Base-by-base conservation (phyloP, 2,329 filamentous ascomycete genomes). In the Nothopassalora personata region DNA sequence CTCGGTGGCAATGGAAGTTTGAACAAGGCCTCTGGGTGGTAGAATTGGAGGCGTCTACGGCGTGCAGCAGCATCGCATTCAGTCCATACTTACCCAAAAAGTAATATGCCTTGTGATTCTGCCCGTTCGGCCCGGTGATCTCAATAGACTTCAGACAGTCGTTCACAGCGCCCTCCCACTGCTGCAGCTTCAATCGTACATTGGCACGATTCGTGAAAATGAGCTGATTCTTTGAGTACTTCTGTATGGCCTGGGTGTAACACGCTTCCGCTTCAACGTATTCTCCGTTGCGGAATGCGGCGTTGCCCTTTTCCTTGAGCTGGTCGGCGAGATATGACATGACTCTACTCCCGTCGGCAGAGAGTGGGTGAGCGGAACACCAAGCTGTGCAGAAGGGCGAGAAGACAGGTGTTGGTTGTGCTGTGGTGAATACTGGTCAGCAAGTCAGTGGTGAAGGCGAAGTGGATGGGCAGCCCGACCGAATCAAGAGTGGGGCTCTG, bases 181-280 rank as follows among this genome's bases (percentile, higher is more conserved):
- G 80, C 60, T 81, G 77, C 23, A 96, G 82, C 75, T 88, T 89
- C 59, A 94, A 80, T 45, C 91, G 85, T 3, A 88, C 86, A 76
- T 96, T 88, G 54, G 91, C 90, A 56, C 92, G 89, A 76, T 97
- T 97, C 43, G 91, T 93, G 76, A 91, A 97, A 53, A 96, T 82
- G 31, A 88, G 80, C 1, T 88, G 84, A 71, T 96, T 94, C 57
- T 79, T 82, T 4, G 89, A 82, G 74, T 96, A 90, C 71, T 86
- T 85, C 67, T 89, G 85, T 67, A 96, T 91, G 77, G 89, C 89
- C 54, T 69, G 66, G 4, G 87, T 87, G 74, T 93, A 93, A 59
- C 86, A 76, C 19, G 79, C 80, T 63, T 91, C 88, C 39, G 89
- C 89, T 27, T 76, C 80, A 5, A 76, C 73, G 69, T 81, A 92